A percentile compares a stretch with the other conserved stretches of the same genome.
These are phyloP conservation scores for Xylariaceae sp. DNA, from an alignment of 2,329 filamentous ascomycete genomes.

Conservation along the genomic window DNA sequence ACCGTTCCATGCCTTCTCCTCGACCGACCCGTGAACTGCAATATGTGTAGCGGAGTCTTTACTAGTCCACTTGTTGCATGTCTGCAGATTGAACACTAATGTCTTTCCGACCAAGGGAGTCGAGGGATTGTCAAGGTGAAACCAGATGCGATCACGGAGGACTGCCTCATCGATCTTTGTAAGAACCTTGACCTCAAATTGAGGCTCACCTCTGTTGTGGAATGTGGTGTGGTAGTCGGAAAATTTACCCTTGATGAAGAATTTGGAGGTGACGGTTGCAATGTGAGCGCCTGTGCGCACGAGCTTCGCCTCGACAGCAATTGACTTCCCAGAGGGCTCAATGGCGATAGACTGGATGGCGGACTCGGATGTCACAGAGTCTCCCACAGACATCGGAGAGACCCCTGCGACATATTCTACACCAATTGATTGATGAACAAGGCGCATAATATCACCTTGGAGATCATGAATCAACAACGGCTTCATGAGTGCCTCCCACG, in stretches of 20 bases:
- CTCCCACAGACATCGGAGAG: conserved; percentile 90
- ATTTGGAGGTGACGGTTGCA: conserved; percentile 15
- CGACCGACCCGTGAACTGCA: conserved; percentile 4
- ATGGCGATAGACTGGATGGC: conserved; percentile 98
- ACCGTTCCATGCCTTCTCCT: conserved; percentile 14
- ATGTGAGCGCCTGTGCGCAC: conserved; percentile 9
- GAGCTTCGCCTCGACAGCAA: conserved; percentile 12
- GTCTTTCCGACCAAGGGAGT: conserved; percentile 6
- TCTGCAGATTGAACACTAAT: conserved; percentile 7
- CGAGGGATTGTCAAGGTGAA: conserved; percentile 6
- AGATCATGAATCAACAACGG: conserved; percentile 98
- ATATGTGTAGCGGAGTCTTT: conserved; percentile 4
- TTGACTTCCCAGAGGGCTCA: conserved; percentile 57
- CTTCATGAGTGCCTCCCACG: conserved; percentile 99
- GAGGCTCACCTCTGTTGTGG: conserved; percentile 8
- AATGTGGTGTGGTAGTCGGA: conserved; percentile 9
- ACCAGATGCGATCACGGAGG: conserved; percentile 12
- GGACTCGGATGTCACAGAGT: conserved; percentile 86
- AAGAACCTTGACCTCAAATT: conserved; percentile 10
- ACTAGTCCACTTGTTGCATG: conserved; percentile 1
- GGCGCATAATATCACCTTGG: conserved; percentile 90
- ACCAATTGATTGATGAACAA: conserved; percentile 93
- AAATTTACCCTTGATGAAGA: conserved; percentile 18
- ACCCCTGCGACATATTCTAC: conserved; percentile 98
- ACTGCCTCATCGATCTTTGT: conserved; percentile 11